Percentiles rank a stretch among this genome's conserved stretches.
Conservation (phyloP, 1,284 basidiomycete genomes). For the Puccinia horiana region DNA sequence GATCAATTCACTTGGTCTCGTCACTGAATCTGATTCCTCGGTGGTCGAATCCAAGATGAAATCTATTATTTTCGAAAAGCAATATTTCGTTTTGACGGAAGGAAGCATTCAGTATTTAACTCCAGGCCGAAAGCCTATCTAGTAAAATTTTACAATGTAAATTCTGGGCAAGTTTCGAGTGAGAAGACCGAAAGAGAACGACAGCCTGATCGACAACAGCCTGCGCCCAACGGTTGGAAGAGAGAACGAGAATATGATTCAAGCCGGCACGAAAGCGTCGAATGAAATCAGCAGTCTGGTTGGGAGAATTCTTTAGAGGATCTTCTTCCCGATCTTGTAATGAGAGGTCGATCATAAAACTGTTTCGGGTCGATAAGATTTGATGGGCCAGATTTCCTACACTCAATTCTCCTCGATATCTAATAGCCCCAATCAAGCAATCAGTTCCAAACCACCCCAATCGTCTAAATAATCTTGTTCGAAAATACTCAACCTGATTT, state of each 20-base stretch:
- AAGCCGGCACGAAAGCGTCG: background rate
- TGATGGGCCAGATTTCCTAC: constrained; percentile 26
- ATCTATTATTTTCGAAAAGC: background rate
- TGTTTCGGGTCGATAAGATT: constrained; percentile 22
- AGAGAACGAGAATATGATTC: background rate
- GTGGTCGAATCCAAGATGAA: background rate
- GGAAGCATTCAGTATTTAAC: background rate
- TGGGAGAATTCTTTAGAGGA: background rate
- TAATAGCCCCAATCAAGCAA: background rate
- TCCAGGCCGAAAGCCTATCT: background rate
- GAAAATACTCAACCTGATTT: background rate
- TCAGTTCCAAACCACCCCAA: background rate
- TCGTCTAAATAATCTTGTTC: background rate
- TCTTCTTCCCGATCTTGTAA: background rate
- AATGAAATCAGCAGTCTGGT: constrained; percentile 1
- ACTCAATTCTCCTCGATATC: constrained; percentile 21
- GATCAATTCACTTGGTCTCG: background rate
- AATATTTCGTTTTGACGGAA: background rate
- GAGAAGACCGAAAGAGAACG: background rate
- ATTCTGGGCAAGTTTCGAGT: background rate
- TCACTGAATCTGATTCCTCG: background rate
- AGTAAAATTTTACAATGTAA: background rate
- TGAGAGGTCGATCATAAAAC: constrained; percentile 29
- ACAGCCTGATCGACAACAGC: background rate
- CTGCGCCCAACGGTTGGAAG: background rate